These are phyloP conservation scores for Saccharomycopsis hybrid DNA, from an alignment of 1,139 yeast species.

Conservation along the genomic window DNA sequence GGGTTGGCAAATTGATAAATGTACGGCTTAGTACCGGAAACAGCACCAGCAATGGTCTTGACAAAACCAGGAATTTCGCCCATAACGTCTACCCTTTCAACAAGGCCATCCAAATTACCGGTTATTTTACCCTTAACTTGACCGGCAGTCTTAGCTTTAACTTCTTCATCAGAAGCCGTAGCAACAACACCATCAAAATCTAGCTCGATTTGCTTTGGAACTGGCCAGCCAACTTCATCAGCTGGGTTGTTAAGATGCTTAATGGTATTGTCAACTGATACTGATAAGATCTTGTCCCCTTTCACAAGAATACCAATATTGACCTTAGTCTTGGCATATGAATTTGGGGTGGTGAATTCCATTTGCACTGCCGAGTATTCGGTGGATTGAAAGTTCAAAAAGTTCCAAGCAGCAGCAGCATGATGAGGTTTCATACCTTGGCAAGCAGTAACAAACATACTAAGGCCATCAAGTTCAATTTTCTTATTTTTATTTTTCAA, in stretches of 20 bases:
- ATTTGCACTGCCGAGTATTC: constrained; percentile 71
- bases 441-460: constrained; percentile 95
- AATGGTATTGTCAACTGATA: constrained; percentile 61
- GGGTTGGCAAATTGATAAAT: constrained; percentile 83
- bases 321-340: constrained; percentile 79
- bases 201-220: constrained; percentile 65
- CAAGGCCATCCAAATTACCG: constrained; percentile 52
- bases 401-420: constrained; percentile 97
- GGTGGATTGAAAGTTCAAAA: constrained; percentile 79
- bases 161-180: constrained; percentile 34
- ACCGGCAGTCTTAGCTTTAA: constrained; percentile 29
- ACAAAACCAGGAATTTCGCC: constrained; percentile 93
- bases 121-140: constrained; percentile 37
- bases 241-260: constrained; percentile 51
- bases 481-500: constrained; percentile 28
- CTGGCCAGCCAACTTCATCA: constrained; percentile 91
- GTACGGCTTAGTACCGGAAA: constrained; percentile 92
- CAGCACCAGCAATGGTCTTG: constrained; percentile 87
- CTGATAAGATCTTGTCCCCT: constrained; percentile 56
- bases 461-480: constrained; percentile 39
- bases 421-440: constrained; percentile 99
- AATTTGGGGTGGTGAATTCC: constrained; percentile 93
- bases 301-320: constrained; percentile 69
- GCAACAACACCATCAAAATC: constrained; percentile 45
- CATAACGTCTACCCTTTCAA: constrained; percentile 96